Conservation (phyloP, 169 alveolate species). For the Babesia bovis region DNA sequence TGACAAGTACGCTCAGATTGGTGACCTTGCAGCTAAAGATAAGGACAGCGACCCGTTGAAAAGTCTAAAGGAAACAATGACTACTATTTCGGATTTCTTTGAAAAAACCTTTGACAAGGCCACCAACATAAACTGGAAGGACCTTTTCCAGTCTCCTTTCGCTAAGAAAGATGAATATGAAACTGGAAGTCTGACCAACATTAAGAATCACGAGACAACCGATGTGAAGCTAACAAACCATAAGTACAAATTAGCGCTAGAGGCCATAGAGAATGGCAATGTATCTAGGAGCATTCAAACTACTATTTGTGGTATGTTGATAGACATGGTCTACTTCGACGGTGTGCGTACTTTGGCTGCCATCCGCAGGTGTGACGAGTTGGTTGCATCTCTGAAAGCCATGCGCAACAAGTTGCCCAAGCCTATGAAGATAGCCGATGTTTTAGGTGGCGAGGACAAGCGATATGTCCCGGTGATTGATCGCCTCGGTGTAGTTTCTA, state of each 20-base stretch:
- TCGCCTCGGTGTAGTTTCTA: conserved; percentile 1
- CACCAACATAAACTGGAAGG: neutral
- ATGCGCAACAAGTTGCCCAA: conserved; percentile 2
- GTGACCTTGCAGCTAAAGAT: neutral
- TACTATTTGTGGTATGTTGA: conserved; percentile 43
- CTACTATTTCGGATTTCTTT: neutral
- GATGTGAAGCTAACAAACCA: neutral
- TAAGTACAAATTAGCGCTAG: neutral
- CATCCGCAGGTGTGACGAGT: conserved; percentile 11
- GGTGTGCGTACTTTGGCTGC: conserved; percentile 33
- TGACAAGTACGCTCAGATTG: neutral
- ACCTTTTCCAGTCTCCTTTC: neutral
- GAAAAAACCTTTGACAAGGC: neutral
- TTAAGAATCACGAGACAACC: neutral
- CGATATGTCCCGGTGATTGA: conserved; percentile 40
- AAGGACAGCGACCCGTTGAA: too few species aligned
- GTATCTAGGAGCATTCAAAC: conserved; percentile 44
- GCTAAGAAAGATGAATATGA: neutral
- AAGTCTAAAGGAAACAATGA: neutral
- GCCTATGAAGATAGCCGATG: conserved; percentile 4
- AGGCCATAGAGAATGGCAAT: neutral
- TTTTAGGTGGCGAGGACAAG: conserved; percentile 9
- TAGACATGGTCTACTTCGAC: conserved; percentile 41
- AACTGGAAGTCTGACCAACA: neutral
- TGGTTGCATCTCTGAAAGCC: conserved; percentile 26